Conservation (phyloP, 1,284 basidiomycete species). For the Apiotrichum akiyoshidainum region DNA sequence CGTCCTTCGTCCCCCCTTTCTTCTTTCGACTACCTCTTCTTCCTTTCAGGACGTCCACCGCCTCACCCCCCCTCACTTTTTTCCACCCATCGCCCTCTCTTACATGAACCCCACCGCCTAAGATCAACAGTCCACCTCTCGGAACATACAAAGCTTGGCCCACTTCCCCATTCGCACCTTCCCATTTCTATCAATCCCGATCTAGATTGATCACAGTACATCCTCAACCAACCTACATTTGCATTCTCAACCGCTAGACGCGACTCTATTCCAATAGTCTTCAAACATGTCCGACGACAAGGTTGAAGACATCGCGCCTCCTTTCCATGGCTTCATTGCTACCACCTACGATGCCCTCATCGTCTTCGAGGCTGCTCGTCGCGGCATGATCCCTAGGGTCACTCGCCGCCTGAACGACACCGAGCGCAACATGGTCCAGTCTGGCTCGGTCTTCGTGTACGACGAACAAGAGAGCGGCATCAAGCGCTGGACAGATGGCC, state of each 20-base stretch:
- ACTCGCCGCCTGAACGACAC: conserved; percentile 90
- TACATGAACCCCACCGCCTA: no score
- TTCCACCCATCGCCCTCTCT: not conserved
- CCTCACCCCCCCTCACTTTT: not conserved
- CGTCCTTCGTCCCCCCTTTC: not conserved
- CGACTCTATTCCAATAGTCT: not conserved
- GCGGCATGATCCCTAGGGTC: conserved; percentile 85
- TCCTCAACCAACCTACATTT: not conserved
- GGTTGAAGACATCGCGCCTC: conserved; percentile 54
- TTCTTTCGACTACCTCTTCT: not conserved
- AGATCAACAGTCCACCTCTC: no score
- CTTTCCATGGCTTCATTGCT: conserved; percentile 89
- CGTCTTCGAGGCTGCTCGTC: conserved; percentile 87
- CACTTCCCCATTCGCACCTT: no score
- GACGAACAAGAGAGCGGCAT: conserved; percentile 97
- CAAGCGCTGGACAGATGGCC: conserved; percentile 97
- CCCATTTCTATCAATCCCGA: no score
- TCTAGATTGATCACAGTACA: no score
- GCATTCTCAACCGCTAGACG: not conserved
- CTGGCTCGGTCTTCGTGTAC: conserved; percentile 94
- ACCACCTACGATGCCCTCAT: conserved; percentile 92
- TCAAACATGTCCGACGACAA: conserved; percentile 20
- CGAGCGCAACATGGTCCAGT: conserved; percentile 87
- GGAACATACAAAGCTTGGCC: no score
- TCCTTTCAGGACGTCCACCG: not conserved